Base-by-base conservation (phyloP, 2,329 filamentous ascomycete genomes). In the Penicillium psychrosexuale region DNA sequence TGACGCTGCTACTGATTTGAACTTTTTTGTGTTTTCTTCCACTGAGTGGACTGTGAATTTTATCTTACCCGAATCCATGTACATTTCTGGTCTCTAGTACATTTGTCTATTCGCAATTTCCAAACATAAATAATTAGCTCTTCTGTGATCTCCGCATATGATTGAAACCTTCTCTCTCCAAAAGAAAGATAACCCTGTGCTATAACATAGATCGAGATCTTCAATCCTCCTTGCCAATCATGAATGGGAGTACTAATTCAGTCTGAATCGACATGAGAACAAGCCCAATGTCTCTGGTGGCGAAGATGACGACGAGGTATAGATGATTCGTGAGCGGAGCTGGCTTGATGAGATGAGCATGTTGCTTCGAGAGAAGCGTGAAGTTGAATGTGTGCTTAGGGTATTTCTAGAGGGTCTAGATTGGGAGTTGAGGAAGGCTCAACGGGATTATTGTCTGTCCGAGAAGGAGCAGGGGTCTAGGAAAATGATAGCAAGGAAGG, bases 201-300 rank as follows among this genome's bases (percentile, higher is more conserved):
- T 17, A 62, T 63, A 60, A 62, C 56, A 56, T 61, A 34, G 37
- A 24, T 28, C n/a, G n/a, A 30, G 28, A 33, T 22, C 36, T 44
- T 39, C 44, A 12, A 12, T 24, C 22, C 22, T 24, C 5, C 5
- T 8, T 34, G 57, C 27, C 55, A 56, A 61, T 58, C 56, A 56
- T 58, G 59, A 77, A 61, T 82, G 79, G 79, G 74, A 75, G 34
- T 80, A 78, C 59, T 82, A 75, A 55, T 67, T 82, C 8, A 77
- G 75, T 2, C 12, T 13, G 12, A 19, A 33, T 12, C 12, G 31
- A 33, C 12, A 74, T 34, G 71, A 76, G 33, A 42, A 61, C 15
- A 52, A 22, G 17, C 61, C 51, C 6, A 17, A 33, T 46, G 17
- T 15, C 6, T 40, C 53, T 15, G 40, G 34, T 27, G n/a, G 37